Percentiles rank a stretch among this genome's conserved stretches.
Conservation (phyloP, 2,329 filamentous ascomycete genomes). For the Trichoderma guizhouense region DNA sequence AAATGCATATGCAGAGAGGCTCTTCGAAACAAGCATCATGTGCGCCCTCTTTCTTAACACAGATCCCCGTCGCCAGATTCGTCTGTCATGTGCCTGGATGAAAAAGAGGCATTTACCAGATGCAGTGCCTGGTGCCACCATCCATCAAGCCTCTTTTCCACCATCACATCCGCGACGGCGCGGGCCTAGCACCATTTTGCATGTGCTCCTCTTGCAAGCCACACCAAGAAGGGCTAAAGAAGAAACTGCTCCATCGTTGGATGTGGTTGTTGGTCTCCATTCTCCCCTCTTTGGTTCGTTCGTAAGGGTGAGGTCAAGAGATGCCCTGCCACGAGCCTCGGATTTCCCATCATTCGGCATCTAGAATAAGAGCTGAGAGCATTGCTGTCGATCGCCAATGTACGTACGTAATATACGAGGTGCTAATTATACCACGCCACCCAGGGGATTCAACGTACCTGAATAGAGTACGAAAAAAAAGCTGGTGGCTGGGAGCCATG, state of each 20-base stretch:
- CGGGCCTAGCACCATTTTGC: constrained; percentile 10
- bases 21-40: background rate
- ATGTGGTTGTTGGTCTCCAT: background rate
- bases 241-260: background rate
- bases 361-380: background rate
- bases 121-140: background rate
- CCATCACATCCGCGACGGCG: constrained; percentile 7
- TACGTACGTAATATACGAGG: background rate
- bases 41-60: background rate
- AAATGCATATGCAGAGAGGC: background rate
- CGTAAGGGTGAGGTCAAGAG: background rate
- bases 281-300: background rate
- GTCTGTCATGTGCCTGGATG: background rate
- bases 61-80: background rate
- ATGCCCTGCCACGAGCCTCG: too few species aligned
- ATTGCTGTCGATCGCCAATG: background rate
- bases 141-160: background rate
- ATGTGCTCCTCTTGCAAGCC: background rate
- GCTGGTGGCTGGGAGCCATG: background rate
- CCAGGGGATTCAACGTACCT: background rate
- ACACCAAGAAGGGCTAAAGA: background rate
- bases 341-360: background rate
- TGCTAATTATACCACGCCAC: background rate
- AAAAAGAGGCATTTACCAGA: background rate
- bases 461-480: background rate